phyloP scores from a whole-genome alignment of 805 yeast species.

The Ogataea thermomethanolica region DNA sequence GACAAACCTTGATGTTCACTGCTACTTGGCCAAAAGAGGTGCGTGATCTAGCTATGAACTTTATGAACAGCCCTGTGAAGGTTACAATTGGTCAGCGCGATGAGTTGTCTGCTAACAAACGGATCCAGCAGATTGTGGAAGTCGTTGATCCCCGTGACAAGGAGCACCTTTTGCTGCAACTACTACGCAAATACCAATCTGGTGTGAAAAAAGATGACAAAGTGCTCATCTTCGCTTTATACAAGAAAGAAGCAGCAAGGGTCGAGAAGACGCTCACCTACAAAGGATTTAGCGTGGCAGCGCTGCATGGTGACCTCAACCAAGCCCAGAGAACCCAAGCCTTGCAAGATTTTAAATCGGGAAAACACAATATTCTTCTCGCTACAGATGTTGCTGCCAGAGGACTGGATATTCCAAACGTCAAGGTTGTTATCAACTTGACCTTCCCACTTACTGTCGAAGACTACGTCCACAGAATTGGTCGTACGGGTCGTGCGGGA shows the following conservation, averaged over 20 bases:
- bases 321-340: conserved; percentile 93
- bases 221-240: conserved; percentile 86
- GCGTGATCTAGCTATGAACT: conserved; percentile 81
- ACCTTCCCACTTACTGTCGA: conserved; percentile 96
- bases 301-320: conserved; percentile 92
- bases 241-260: conserved; percentile 94
- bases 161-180: conserved; percentile 68
- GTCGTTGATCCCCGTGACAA: conserved; percentile 81
- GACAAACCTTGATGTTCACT: conserved; percentile 97
- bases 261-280: conserved; percentile 71
- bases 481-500: conserved; percentile 98
- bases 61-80: conserved; percentile 82
- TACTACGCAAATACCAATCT: conserved; percentile 71
- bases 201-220: conserved; percentile 68
- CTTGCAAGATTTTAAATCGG: conserved; percentile 77
- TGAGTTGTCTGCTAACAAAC: conserved; percentile 89
- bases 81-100: conserved; percentile 93
- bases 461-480: conserved; percentile 95
- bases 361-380: conserved; percentile 68
- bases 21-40: conserved; percentile 99
- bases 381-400: conserved; percentile 99
- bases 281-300: conserved; percentile 79
- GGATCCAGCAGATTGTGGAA: conserved; percentile 91
- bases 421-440: conserved; percentile 88
- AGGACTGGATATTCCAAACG: conserved; percentile 97